Conservation (phyloP, 2,329 filamentous ascomycete species). For the Neonectria coccinea region DNA sequence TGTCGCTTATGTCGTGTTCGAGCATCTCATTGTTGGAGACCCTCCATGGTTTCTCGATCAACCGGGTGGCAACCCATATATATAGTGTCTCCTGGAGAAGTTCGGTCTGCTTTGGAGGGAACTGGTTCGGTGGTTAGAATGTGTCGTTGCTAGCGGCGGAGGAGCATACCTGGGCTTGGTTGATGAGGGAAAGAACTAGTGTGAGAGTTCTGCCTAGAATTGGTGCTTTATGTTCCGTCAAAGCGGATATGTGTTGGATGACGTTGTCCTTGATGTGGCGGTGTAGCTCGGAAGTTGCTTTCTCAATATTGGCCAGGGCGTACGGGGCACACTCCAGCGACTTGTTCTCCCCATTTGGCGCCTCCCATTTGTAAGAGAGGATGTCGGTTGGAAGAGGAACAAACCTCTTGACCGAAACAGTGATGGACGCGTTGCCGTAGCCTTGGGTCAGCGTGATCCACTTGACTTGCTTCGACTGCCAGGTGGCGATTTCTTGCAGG, state of each 20-base stretch:
- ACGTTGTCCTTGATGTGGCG: neutral
- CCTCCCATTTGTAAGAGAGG: neutral
- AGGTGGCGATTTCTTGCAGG: neutral
- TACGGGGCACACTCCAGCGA: neutral
- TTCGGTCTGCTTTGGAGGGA: neutral
- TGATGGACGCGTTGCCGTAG: neutral
- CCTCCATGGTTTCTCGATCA: neutral
- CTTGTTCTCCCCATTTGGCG: neutral
- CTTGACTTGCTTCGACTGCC: neutral
- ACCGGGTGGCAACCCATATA: neutral
- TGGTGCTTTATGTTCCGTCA: neutral
- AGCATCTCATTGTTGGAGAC: neutral
- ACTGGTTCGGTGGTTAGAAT: neutral
- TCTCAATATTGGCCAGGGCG: neutral
- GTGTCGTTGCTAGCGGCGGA: no score
- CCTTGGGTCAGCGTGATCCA: neutral
- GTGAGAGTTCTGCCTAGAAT: neutral
- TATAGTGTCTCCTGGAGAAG: neutral
- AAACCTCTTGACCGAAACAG: neutral
- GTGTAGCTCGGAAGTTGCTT: neutral
- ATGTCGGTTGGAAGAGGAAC: neutral
- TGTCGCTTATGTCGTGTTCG: neutral
- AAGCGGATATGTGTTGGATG: neutral
- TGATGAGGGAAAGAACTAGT: neutral
- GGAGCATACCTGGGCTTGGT: neutral